Conservation (phyloP, 1,284 basidiomycete species). For the Wallemia hederae region DNA sequence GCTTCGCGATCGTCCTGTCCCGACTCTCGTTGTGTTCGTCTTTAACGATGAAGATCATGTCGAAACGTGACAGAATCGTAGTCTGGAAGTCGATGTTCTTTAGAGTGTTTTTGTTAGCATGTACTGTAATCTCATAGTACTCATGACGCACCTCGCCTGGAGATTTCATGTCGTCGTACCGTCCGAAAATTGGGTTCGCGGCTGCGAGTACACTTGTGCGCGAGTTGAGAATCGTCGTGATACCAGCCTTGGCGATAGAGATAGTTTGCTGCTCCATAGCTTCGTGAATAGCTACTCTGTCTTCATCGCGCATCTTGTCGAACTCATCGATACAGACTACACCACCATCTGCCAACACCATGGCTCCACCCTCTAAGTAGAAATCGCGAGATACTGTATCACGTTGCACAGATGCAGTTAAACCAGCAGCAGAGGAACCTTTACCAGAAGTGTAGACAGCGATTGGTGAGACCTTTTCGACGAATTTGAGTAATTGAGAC, state of each 20-base stretch:
- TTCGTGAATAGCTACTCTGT: slow-evolving; percentile 95
- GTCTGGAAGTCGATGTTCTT: slow-evolving; percentile 97
- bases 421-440: slow-evolving; percentile 85
- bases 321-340: slow-evolving; percentile 99
- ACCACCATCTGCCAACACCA: slow-evolving; percentile 95
- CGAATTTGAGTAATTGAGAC: slow-evolving; percentile 88
- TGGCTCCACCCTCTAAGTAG: slow-evolving; percentile 93
- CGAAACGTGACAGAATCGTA: slow-evolving; percentile 90
- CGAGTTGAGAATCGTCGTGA: slow-evolving; percentile 91
- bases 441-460: slow-evolving; percentile 96
- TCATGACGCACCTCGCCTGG: slow-evolving; percentile 48
- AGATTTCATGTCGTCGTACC: slow-evolving; percentile 89
- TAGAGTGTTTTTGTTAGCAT: neutral
- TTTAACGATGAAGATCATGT: slow-evolving; percentile 99
- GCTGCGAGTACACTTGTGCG: slow-evolving; percentile 88
- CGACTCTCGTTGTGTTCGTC: slow-evolving; percentile 90
- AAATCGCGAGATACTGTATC: slow-evolving; percentile 82
- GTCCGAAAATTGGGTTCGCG: slow-evolving; percentile 92
- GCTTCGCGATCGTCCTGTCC: slow-evolving; percentile 84
- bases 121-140: neutral
- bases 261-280: slow-evolving; percentile 99
- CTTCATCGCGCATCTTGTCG: slow-evolving; percentile 99
- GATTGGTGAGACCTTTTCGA: slow-evolving; percentile 93
- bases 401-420: slow-evolving; percentile 90
- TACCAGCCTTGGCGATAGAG: slow-evolving; percentile 96